phyloP scores from a whole-genome alignment of 768 basidiomycete genomes.

The Porphyrellus cyaneotinctus region DNA sequence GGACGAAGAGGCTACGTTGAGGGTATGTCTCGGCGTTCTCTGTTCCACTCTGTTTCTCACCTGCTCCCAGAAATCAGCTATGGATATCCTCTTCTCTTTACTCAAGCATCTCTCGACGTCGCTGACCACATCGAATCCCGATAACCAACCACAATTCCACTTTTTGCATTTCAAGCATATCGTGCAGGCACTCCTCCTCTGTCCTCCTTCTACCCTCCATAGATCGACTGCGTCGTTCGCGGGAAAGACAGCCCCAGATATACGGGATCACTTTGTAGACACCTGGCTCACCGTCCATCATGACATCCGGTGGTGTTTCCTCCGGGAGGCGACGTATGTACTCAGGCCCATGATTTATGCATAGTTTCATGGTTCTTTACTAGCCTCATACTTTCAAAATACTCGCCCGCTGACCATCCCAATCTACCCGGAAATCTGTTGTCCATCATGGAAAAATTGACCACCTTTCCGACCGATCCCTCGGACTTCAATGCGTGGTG shows the following conservation, averaged over 20 bases:
- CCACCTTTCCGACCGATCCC: conserved; percentile 68
- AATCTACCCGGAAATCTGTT: conserved; percentile 51
- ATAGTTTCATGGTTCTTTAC: not conserved
- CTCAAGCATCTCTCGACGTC: conserved; percentile 74
- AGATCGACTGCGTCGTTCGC: conserved; percentile 22
- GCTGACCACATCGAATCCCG: conserved; percentile 40
- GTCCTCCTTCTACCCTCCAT: conserved; percentile 47
- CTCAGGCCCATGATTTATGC: not conserved
- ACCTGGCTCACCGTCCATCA: conserved; percentile 76
- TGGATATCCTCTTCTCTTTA: conserved; percentile 74
- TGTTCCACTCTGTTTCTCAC: conserved; percentile 2
- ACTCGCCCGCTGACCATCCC: conserved; percentile 31
- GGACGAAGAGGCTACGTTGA: conserved; percentile 69
- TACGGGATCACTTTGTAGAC: conserved; percentile 59
- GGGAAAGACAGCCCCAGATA: conserved; percentile 50
- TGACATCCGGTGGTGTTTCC: conserved; percentile 87
- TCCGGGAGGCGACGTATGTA: conserved; percentile 69
- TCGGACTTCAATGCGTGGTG: conserved; percentile 76
- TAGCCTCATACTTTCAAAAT: conserved; percentile 26
- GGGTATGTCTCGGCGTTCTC: conserved; percentile 45
- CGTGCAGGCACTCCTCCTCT: conserved; percentile 54
- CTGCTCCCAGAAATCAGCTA: conserved; percentile 52
- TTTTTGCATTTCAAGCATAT: conserved; percentile 64
- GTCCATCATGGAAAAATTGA: conserved; percentile 60
- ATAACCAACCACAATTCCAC: conserved; percentile 61